Conservation (phyloP, 129 eudicot species). For the Logfia minima region DNA sequence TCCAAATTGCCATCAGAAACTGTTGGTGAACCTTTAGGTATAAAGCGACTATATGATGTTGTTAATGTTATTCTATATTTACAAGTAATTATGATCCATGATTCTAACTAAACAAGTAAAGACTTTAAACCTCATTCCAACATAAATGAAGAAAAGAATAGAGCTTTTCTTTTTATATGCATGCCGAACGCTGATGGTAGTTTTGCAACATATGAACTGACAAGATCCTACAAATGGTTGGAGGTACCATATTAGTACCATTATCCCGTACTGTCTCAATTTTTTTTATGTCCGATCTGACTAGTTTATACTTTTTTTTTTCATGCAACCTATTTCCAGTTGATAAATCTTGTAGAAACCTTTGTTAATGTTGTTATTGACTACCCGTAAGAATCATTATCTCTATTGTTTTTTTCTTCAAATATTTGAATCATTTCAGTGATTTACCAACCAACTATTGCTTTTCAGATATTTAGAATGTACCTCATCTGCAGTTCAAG, state of each 20-base stretch:
- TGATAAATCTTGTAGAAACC: conserved; percentile 91
- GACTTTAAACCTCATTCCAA: too few relatives aligned
- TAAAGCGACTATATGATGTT: conserved; percentile 59
- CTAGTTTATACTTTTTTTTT: not conserved
- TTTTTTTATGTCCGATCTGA: not conserved
- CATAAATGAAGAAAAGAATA: too few relatives aligned
- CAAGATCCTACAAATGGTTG: conserved; percentile 88
- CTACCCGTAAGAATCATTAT: conserved; percentile 8
- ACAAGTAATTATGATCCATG: conserved; percentile 47
- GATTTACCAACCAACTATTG: not conserved
- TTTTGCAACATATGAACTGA: conserved; percentile 93
- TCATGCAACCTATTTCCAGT: conserved; percentile 37
- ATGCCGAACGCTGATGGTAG: conserved; percentile 78
- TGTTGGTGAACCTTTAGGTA: conserved; percentile 77
- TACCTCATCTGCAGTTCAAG: conserved; percentile 15
- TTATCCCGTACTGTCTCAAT: not conserved
- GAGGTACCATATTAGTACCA: conserved; percentile 62
- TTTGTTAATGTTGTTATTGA: conserved; percentile 64
- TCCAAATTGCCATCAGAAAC: conserved; percentile 66
- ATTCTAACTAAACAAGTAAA: too few relatives aligned
- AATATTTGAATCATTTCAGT: not conserved
- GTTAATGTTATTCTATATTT: conserved; percentile 80
- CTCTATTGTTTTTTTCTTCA: not conserved
- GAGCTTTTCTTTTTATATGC: not conserved
- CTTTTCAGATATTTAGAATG: conserved; percentile 13